Base-by-base conservation (phyloP, 768 basidiomycete species). In the Boletus sp. region DNA sequence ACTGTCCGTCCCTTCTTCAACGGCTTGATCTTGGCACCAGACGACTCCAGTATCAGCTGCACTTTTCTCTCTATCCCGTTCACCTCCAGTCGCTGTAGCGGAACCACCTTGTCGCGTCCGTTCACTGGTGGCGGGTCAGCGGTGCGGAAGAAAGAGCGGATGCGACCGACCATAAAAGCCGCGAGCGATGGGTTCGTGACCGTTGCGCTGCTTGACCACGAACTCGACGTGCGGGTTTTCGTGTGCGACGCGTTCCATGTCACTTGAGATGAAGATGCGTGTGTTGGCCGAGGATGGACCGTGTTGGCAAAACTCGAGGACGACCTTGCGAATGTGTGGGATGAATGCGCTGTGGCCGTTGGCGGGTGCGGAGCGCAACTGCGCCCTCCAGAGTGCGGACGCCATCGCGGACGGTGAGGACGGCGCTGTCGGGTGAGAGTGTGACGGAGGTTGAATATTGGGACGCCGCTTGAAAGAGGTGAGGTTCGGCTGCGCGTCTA, bases 271-370 rank as follows among this genome's bases (percentile, higher is more conserved):
- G 69, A 81, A 94, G 27, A 76, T 79, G 63, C 92, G 85, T 7
- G 88, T 77, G 64, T 84, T 83, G 42, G 78, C 72, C 1, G 90
- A 92, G 4, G 90, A 85, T 1, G 87, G 83, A 82, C 87, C 89
- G 50, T 81, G 82, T 64, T 94, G 85, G 72, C 92, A 93, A 70
- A 82, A 95, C 72, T 93, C 90, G 68, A 96, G 83, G 59, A 96
- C 90, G 56, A 96, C 77, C 66, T 93, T 94, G 52, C 90, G 77
- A n/a, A 89, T 77, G 57, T 84, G 84, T 2, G 92, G 89, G 4
- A 91, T 71, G 71, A 88, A 94, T 1, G 83, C 75, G 40, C 72
- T 67, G 66, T 88, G 88, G 2, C 91, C 90, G 68, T 93, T 93
- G 53, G 85, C 80, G 25, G 86, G 86, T 25, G 68, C 64, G 0